phyloP scores from a whole-genome alignment of 192 early-diverging fungal genomes.

The Linnemannia elongata region DNA sequence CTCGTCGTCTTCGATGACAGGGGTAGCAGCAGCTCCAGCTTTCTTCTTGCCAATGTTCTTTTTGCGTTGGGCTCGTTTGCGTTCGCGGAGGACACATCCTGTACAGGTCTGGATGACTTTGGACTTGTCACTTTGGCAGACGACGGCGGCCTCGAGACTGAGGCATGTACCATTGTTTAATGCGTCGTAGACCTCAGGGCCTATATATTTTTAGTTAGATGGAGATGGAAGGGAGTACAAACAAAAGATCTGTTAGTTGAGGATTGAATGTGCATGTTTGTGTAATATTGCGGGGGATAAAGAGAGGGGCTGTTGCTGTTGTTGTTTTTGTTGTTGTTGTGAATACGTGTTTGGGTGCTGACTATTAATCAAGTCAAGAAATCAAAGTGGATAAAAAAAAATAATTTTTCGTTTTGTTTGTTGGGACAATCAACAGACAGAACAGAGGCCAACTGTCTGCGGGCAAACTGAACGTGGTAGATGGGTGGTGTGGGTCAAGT shows the following conservation, averaged over 20 bases:
- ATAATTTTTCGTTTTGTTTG: background rate
- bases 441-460: background rate
- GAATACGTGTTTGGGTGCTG: background rate
- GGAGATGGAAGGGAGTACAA: background rate
- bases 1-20: slow-evolving; percentile 49
- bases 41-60: slow-evolving; percentile 66
- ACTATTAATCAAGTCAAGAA: background rate
- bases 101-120: slow-evolving; percentile 84
- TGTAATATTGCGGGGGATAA: background rate
- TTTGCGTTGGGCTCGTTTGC: slow-evolving; percentile 77
- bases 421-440: background rate
- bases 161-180: slow-evolving; percentile 68
- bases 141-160: slow-evolving; percentile 84
- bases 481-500: background rate
- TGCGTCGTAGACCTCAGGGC: slow-evolving; percentile 50
- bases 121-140: slow-evolving; percentile 84
- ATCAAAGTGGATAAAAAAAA: too few relatives aligned
- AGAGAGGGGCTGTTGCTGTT: slow-evolving; percentile 5
- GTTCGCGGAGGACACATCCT: slow-evolving; percentile 88
- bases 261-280: background rate
- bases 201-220: slow-evolving; percentile 7
- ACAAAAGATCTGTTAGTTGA: background rate
- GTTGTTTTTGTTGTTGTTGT: slow-evolving; percentile 3
- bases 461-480: background rate
- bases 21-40: slow-evolving; percentile 20